Evolutionary conservation across 2,329 filamentous ascomycete genomes (phyloP).

Genomic region (Colletotrichum cereale): DNA sequence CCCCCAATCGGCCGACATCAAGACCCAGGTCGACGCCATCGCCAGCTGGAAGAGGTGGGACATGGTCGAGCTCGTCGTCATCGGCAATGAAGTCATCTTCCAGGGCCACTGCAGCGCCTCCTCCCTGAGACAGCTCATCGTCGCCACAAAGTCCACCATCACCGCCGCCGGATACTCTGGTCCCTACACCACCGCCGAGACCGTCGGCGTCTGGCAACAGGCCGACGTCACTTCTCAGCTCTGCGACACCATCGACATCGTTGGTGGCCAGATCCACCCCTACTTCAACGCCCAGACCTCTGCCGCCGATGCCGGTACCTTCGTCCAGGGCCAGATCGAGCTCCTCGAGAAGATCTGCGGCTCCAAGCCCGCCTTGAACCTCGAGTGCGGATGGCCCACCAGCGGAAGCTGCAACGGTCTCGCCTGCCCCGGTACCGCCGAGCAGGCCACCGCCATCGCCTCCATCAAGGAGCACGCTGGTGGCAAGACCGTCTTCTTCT

Average conservation of each 20-base stretch:
- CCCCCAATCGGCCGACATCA: constrained; percentile 70
- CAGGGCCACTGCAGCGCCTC: constrained; percentile 74
- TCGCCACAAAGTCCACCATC: constrained; percentile 74
- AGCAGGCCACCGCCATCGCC: constrained; percentile 81
- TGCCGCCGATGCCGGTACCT: constrained; percentile 77
- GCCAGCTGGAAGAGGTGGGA: constrained; percentile 78
- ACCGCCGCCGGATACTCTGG: constrained; percentile 75
- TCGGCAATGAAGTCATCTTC: constrained; percentile 93
- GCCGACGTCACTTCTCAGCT: constrained; percentile 68
- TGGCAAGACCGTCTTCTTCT: constrained; percentile 83
- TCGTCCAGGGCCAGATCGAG: constrained; percentile 80
- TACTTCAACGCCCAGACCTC: constrained; percentile 85
- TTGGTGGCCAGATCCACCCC: constrained; percentile 90
- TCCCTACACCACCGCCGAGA: constrained; percentile 86
- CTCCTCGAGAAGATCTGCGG: constrained; percentile 78
- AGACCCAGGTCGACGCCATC: constrained; percentile 81
- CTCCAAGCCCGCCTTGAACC: constrained; percentile 80
- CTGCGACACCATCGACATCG: constrained; percentile 81
- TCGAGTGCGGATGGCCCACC: constrained; percentile 93
- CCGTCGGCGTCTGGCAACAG: constrained; percentile 82
- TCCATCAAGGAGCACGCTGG: constrained; percentile 77
- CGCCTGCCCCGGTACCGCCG: constrained; percentile 73
- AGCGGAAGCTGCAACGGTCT: constrained; percentile 76
- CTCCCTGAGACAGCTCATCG: constrained; percentile 79
- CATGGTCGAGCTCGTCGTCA: constrained; percentile 81